Conservation (phyloP, 2,329 filamentous ascomycete species). For the Aspergillus glaucus region DNA sequence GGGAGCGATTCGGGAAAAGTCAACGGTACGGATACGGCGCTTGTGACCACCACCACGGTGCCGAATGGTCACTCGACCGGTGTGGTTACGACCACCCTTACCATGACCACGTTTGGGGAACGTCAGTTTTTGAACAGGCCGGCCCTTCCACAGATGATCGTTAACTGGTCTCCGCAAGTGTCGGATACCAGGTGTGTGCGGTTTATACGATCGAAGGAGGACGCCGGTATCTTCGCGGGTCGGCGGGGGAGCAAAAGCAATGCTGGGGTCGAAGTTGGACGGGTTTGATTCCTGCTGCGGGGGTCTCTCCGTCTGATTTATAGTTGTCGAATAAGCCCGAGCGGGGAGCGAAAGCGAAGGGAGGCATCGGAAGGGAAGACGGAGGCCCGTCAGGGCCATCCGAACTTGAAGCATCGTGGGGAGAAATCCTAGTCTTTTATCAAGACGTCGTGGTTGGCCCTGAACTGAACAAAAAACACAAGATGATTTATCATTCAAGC, state of each 20-base stretch:
- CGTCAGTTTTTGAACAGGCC: slow-evolving; percentile 75
- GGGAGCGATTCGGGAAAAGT: slow-evolving; percentile 72
- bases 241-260: slow-evolving; percentile 42
- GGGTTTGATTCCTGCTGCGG: slow-evolving; percentile 23
- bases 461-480: not conserved
- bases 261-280: slow-evolving; percentile 32
- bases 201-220: slow-evolving; percentile 78
- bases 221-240: slow-evolving; percentile 36
- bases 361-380: slow-evolving; percentile 43
- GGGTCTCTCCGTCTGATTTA: slow-evolving; percentile 30
- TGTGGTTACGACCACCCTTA: slow-evolving; percentile 88
- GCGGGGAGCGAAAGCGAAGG: slow-evolving; percentile 39
- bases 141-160: slow-evolving; percentile 93
- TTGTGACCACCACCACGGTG: slow-evolving; percentile 91
- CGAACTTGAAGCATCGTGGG: slow-evolving; percentile 60
- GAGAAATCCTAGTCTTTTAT: not conserved
- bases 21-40: slow-evolving; percentile 82
- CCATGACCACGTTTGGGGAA: slow-evolving; percentile 87
- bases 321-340: slow-evolving; percentile 49
- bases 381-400: slow-evolving; percentile 50
- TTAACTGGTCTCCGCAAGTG: slow-evolving; percentile 91
- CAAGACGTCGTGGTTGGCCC: not conserved
- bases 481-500: not conserved
- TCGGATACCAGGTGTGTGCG: slow-evolving; percentile 82
- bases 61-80: slow-evolving; percentile 76